Conservation (phyloP, 139 green algal genomes). For the Zygnema cylindricum region DNA sequence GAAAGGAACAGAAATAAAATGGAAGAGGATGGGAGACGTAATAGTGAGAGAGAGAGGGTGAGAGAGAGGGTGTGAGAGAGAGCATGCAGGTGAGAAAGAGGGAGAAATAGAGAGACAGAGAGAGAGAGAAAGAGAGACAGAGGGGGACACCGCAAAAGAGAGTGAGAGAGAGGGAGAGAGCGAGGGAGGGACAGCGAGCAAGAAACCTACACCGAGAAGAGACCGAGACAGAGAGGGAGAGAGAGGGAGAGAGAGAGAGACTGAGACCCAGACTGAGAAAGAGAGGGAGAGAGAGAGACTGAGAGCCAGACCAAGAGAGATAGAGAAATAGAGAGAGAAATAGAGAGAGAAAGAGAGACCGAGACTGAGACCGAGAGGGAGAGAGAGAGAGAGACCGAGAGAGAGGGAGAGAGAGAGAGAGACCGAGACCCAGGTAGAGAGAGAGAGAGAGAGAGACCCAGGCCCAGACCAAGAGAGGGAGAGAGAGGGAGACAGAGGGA, state of each 20-base stretch:
- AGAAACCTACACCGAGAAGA: too few species aligned
- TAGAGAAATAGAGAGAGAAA: background rate
- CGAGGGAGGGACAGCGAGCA: background rate
- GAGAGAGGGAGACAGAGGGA: constrained; percentile 3
- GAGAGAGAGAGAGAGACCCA: background rate
- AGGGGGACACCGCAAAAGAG: background rate
- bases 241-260: background rate
- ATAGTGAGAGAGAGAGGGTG: background rate
- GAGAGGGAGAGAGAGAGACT: background rate
- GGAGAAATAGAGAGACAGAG: too few species aligned
- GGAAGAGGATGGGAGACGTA: background rate
- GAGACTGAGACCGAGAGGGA: background rate
- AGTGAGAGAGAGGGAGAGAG: background rate
- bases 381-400: constrained; percentile 3
- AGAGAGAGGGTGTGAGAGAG: background rate
- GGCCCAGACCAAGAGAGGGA: too few species aligned
- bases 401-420: background rate
- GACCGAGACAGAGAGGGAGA: too few species aligned
- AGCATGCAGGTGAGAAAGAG: background rate
- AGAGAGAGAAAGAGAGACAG: background rate
- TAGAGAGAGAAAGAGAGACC: background rate
- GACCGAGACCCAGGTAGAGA: background rate
- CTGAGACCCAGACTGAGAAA: background rate
- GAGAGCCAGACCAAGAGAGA: background rate
- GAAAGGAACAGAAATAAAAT: background rate